Base-by-base conservation (phyloP, 139 green algal species). In the Chlorella sp. region DNA sequence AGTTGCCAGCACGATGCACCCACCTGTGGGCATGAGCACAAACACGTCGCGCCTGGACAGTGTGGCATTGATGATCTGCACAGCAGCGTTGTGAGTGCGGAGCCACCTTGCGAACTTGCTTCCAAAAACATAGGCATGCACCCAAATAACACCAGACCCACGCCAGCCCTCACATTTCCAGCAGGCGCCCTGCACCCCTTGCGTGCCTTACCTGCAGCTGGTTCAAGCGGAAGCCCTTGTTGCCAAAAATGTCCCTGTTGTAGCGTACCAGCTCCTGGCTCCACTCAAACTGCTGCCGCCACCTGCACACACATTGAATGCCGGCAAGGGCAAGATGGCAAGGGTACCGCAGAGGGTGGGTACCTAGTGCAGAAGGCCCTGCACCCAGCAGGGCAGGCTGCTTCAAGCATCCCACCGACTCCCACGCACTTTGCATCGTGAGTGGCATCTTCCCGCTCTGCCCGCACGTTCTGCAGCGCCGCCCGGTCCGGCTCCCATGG, bases 1-100 rank as follows among this genome's bases (percentile, higher is more conserved):
- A n/a, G n/a, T n/a, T n/a, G n/a, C n/a, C n/a, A n/a, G n/a, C n/a
- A n/a, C n/a, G n/a, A n/a, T n/a, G n/a, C n/a, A n/a, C 73, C 28
- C 85, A 40, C 93, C 93, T 22, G 95, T 98, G 6, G 95, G 95
- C 95, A 98, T 98, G 36, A 98, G 88, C 54, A 98, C 95, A 84
- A 97, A 97, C n/a, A 92, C 88, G 88, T 98, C 95, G 36, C 85
- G 82, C 9, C 81, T 73, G 11, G 82, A 85, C 81, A 98, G 76
- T 6, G 93, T 94, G 34, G 95, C 94, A 78, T 97, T 96, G 58
- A 98, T 94, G 60, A 95, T 88, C 79, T 93, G 75, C 60, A 60
- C 9, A 20, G 16, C 51, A 54, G 46, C 46, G 46, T 54, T 54
- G 46, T 60, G 51, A 60, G 51, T n/a, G n/a, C n/a, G n/a, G n/a